Base-by-base conservation (phyloP, 1,284 basidiomycete species). In the Filobasidium uniguttulatum region DNA sequence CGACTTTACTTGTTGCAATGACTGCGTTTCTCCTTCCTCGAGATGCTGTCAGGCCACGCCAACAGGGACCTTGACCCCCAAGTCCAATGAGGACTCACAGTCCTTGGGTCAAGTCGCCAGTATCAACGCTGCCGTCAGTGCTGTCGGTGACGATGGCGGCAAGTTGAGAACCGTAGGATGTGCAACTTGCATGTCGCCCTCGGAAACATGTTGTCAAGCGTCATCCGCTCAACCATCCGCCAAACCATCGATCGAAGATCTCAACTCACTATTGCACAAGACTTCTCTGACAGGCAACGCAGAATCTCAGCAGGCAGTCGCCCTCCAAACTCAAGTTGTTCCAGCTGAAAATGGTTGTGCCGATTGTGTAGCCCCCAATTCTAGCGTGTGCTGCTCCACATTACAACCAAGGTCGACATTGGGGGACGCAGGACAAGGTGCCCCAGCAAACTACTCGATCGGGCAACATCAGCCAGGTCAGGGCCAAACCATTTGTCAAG, bases 381-480 rank as follows among this genome's bases (percentile, higher is more conserved):
- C 12, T 55, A 54, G 41, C 44, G 46, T 53, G 41, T 44, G 19
- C 31, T 54, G 31, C n/a, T 38, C 14, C 48, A 56, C 44, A n/a
- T 29, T 34, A 46, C 52, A 20, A 38, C 45, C 48, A 48, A 49
- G 34, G 22, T n/a, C n/a, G n/a, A n/a, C n/a, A n/a, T n/a, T n/a
- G n/a, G n/a, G 31, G 31, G 31, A 33, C 10, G n/a, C 9, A 33
- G 9, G 9, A 33, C 14, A 44, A 14, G 20, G 17, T 44, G 9
- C 17, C 15, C 25, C 17, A 25, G n/a, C n/a, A n/a, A n/a, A n/a
- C n/a, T n/a, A n/a, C n/a, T n/a, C n/a, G n/a, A n/a, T n/a, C n/a
- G n/a, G n/a, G n/a, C n/a, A n/a, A n/a, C n/a, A n/a, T n/a, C n/a
- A n/a, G n/a, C n/a, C n/a, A n/a, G n/a, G n/a, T n/a, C n/a, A n/a